Conservation (phyloP, 2,329 filamentous ascomycete species). For the Sporothrix inflata region DNA sequence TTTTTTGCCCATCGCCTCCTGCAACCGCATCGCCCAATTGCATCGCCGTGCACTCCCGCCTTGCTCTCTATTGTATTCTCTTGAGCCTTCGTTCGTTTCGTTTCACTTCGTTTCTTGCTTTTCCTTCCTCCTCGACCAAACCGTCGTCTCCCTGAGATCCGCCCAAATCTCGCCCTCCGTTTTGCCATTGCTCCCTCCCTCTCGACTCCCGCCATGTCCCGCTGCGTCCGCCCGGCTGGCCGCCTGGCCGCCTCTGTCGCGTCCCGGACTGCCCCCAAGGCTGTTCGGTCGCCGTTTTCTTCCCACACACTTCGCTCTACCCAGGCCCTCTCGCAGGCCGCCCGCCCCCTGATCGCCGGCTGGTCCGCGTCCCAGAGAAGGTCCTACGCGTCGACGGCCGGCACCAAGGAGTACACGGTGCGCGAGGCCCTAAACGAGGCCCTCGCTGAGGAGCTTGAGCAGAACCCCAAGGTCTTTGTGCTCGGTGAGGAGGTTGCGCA, state of each 20-base stretch:
- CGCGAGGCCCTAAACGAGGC: conserved; percentile 98
- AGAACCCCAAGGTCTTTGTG: conserved; percentile 92
- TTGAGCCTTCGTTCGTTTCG: background rate
- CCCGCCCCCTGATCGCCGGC: conserved; percentile 22
- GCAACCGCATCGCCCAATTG: conserved; percentile 8
- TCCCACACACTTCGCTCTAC: conserved; percentile 33
- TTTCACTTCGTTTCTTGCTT: background rate
- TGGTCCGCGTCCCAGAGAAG: conserved; percentile 48
- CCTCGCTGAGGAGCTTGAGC: conserved; percentile 93
- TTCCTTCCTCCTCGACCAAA: background rate
- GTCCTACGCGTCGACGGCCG: conserved; percentile 59
- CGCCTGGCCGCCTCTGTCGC: conserved; percentile 46
- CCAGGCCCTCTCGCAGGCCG: conserved; percentile 42
- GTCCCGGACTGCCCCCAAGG: conserved; percentile 38
- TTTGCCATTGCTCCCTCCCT: background rate
- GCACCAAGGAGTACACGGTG: conserved; percentile 91
- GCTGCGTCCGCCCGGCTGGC: conserved; percentile 51
- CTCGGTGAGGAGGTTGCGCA: conserved; percentile 98
- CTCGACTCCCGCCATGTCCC: conserved; percentile 46
- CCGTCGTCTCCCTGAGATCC: background rate
- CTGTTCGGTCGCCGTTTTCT: conserved; percentile 33
- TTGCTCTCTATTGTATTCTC: background rate
- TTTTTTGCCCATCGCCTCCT: conserved; percentile 23
- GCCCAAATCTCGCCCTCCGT: background rate
- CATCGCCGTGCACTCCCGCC: background rate